Conservation (phyloP, 192 early-diverging fungal species). For the Podila minutissima region DNA sequence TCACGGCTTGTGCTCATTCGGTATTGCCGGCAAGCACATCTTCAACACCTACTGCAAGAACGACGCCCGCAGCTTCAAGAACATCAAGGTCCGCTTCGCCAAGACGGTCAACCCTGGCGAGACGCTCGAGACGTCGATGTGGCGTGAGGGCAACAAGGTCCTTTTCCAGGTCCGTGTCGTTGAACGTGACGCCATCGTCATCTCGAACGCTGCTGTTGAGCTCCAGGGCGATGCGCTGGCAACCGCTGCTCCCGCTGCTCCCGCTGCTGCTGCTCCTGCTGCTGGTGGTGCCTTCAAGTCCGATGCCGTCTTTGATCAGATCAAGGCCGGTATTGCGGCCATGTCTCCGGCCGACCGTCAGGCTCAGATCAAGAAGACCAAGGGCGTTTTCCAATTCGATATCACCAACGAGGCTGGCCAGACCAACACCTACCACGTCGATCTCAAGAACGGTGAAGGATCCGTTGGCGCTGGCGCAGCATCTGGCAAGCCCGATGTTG, state of each 20-base stretch:
- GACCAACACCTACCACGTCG: conserved; percentile 76
- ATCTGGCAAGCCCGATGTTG: conserved; percentile 69
- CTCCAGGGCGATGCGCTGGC: conserved; percentile 63
- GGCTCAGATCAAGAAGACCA: conserved; percentile 69
- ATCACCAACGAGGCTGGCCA: conserved; percentile 70
- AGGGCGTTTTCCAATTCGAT: conserved; percentile 23
- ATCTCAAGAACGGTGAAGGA: conserved; percentile 78
- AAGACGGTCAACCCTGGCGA: conserved; percentile 95
- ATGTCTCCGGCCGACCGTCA: conserved; percentile 64
- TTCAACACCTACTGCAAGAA: conserved; percentile 78
- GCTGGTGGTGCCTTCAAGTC: conserved; percentile 60
- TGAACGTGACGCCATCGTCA: conserved; percentile 90
- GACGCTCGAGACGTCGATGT: conserved; percentile 97
- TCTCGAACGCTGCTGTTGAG: conserved; percentile 71
- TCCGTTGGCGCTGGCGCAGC: conserved; percentile 66
- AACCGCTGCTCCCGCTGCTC: neutral
- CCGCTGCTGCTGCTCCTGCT: neutral
- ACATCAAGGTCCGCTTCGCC: conserved; percentile 92
- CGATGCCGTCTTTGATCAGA: conserved; percentile 71
- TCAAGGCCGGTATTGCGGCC: conserved; percentile 60
- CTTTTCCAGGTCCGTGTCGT: conserved; percentile 95
- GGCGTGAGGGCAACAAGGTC: conserved; percentile 89
- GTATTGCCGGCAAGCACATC: conserved; percentile 91
- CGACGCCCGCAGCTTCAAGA: conserved; percentile 76
- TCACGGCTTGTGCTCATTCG: conserved; percentile 95